Evolutionary conservation across 805 yeast genomes (phyloP), one percentile per base, ranked within the genome.

Genomic region (Blastobotrys chiropterorum): DNA sequence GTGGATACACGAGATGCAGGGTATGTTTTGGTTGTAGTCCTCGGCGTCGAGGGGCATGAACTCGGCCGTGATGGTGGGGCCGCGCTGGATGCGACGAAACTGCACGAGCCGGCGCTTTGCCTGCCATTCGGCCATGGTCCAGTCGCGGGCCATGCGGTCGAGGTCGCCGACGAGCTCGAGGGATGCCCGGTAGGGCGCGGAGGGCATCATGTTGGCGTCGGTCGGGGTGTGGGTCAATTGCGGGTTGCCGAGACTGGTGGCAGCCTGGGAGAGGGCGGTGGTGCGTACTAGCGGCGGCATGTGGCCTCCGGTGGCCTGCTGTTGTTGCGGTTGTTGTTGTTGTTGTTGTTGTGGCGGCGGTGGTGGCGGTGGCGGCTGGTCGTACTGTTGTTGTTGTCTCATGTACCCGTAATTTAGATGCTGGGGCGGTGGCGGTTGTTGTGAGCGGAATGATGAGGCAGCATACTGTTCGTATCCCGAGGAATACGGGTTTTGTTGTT

Each of bases 1-100:
- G 61, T 71, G 73, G 31, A 83, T 81, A 62, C 89, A 83, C 16
- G 81, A 75, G 16, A 82, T 72, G 15, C 79, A 76, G 5, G 79
- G 74, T 47, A 69, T 69, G 3, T 72, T 70, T 1, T 67, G 60
- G 42, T 66, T 50, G 61, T 74, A 71, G 46, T 75, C 62, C 56
- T 68, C 61, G 30, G 66, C 65, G 42, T 65, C 47, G 42, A 71
- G 68, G 2, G 78, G 68, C 34, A 63, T 57, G 54, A 77, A 74
- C 19, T 66, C 62, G 34, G 78, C 69, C 16, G 69, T 52, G 54
- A 75, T 56, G 56, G 69, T 59, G 49, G 68, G 56, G 48, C 66
- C 61, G 13, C 61, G 57, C 52, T 72, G 74, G 5, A 56, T 58
- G 56, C 77, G 73, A 2, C 68, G 64, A 57, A 80, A 74, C 38